Base-by-base conservation (phyloP, 164 flowering plant species). In the Dillenia turbinata region DNA sequence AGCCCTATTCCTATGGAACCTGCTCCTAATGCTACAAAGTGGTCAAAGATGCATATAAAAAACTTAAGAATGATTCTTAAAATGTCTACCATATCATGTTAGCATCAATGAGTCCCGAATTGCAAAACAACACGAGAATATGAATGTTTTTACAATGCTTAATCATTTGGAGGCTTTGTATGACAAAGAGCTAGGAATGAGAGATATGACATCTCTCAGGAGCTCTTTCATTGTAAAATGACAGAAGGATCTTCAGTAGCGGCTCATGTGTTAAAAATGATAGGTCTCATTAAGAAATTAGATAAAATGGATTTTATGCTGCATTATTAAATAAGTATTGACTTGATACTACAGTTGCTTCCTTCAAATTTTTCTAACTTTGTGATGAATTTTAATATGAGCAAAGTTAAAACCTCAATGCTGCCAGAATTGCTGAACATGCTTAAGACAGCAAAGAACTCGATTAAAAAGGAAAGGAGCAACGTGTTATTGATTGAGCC, bases 121-220 rank as follows among this genome's bases (percentile, higher is more conserved):
- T 63, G 5, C 50, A 63, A 33, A 63, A 63, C 50, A 53, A 3
- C 49, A 63, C 51, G 66, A 53, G 58, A 7, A 52, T 7, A 63
- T 63, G 65, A 33, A 52, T 53, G 58, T 9, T 53, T 19, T 10
- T 43, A 9, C 10, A 5, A 53, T 53, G 11, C 9, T 52, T 2
- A 0, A 26, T 1, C 3, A 26, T 26, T 26, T 26, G 40, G 2
- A 26, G 40, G 40, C 3, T 1, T 26, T 26, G 5, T 26, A 1
- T 26, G 5, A 26, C 2, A 26, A 2, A 2, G 40, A 26, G 5
- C 49, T 16, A 9, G 58, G 22, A 9, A 9, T 8, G 26, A 63
- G 49, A 52, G 59, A 16, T 47, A 8, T 48, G 51, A 59, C 9
- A 46, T 13, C 10, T n/a, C 24, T 19, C 0, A 48, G 22, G 58